phyloP scores from a whole-genome alignment of 495 filamentous ascomycete species.

The Penicillium coprophilum region DNA sequence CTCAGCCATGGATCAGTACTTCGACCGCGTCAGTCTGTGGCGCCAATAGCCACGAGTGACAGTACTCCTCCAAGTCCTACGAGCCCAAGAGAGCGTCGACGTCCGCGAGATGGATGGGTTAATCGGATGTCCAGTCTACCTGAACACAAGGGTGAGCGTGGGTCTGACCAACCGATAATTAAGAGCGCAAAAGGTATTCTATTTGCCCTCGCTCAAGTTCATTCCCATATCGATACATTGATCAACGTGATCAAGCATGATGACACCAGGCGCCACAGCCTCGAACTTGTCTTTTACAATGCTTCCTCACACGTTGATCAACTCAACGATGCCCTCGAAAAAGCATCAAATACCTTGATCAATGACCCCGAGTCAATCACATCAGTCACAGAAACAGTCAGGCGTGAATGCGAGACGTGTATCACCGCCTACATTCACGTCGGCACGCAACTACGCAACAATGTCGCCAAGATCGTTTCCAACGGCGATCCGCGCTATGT shows the following conservation, averaged over 20 bases:
- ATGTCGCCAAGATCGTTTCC: constrained; percentile 66
- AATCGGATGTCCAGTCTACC: constrained; percentile 81
- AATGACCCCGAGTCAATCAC: constrained; percentile 46
- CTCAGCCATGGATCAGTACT: constrained; percentile 79
- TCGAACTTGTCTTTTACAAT: constrained; percentile 77
- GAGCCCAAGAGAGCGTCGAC: constrained; percentile 54
- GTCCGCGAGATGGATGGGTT: constrained; percentile 57
- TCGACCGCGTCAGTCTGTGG: constrained; percentile 48
- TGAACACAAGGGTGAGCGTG: constrained; percentile 67
- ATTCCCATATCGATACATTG: constrained; percentile 70
- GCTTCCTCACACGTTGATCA: constrained; percentile 72
- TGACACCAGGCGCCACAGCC: constrained; percentile 63
- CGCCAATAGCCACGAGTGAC: constrained; percentile 35
- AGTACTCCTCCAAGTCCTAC: constrained; percentile 59
- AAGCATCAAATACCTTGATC: constrained; percentile 51
- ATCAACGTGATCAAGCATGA: constrained; percentile 69
- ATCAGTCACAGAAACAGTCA: constrained; percentile 50
- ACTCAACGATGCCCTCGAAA: constrained; percentile 70
- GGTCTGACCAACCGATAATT: constrained; percentile 61
- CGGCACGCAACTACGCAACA: constrained; percentile 65
- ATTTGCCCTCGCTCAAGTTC: constrained; percentile 79
- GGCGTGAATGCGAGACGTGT: constrained; percentile 69
- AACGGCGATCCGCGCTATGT: constrained; percentile 77
- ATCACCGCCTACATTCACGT: constrained; percentile 76
- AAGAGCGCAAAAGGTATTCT: constrained; percentile 84